These are phyloP conservation scores for Fusarium solani-melongenae DNA, from an alignment of 2,329 filamentous ascomycete genomes.

Conservation along the genomic window DNA sequence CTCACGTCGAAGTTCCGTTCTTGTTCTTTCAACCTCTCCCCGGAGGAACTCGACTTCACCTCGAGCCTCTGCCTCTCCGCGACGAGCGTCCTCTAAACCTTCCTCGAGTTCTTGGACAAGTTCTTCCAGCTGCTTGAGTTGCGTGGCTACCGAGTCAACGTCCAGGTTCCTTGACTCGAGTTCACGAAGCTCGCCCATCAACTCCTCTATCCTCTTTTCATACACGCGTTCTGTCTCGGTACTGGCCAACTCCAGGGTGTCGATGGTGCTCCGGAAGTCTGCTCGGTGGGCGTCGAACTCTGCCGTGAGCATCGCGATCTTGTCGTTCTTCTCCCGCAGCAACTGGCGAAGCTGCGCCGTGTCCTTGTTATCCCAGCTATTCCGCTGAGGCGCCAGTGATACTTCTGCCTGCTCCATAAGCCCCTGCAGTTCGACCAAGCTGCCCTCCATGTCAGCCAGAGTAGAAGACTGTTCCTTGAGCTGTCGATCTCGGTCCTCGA, in stretches of 20 bases:
- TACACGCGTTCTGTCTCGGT: conserved; percentile 97
- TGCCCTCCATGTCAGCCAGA: conserved; percentile 89
- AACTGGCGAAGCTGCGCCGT: conserved; percentile 81
- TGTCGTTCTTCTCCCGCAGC: conserved; percentile 95
- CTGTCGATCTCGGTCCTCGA: conserved; percentile 87
- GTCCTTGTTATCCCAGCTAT: conserved; percentile 75
- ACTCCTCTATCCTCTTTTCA: conserved; percentile 88
- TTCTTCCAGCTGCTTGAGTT: conserved; percentile 95
- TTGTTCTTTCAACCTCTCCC: conserved; percentile 92
- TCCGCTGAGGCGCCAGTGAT: conserved; percentile 51
- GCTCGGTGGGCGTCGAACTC: conserved; percentile 96
- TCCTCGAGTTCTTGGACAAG: conserved; percentile 97
- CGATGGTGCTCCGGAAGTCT: conserved; percentile 96
- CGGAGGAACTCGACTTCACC: conserved; percentile 96
- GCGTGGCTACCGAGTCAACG: conserved; percentile 88
- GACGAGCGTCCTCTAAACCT: conserved; percentile 91
- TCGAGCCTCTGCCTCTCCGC: conserved; percentile 93
- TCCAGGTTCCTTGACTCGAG: conserved; percentile 86
- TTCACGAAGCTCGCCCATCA: conserved; percentile 86
- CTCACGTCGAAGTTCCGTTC: conserved; percentile 88
- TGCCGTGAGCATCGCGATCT: conserved; percentile 89
- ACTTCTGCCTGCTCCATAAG: conserved; percentile 72
- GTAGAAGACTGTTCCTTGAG: conserved; percentile 88
- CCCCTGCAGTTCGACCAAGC: conserved; percentile 78
- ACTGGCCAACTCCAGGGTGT: conserved; percentile 94